phyloP scores from a whole-genome alignment of 83 land plant species.

The Thuja plicata region DNA sequence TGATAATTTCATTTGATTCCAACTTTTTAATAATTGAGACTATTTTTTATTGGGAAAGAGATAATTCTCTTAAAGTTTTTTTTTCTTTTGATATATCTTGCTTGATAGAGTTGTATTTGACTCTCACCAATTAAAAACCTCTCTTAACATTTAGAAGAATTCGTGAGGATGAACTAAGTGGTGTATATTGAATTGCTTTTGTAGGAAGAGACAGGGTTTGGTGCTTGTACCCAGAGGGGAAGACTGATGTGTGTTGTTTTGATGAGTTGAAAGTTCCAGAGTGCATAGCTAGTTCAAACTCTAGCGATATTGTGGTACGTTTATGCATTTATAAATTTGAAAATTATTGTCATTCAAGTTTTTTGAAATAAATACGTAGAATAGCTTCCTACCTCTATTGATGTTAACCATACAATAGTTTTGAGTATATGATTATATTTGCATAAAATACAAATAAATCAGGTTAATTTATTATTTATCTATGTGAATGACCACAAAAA shows the following conservation, averaged over 20 bases:
- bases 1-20: neutral
- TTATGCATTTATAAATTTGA: neutral
- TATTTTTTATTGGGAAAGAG: neutral
- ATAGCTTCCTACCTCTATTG: neutral
- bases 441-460: neutral
- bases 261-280: slow-evolving; percentile 9
- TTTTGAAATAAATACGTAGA: neutral
- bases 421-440: neutral
- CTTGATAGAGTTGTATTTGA: neutral
- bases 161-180: neutral
- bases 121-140: neutral
- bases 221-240: slow-evolving; percentile 9
- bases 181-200: neutral
- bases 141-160: neutral
- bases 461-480: neutral
- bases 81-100: neutral
- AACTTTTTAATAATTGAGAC: neutral
- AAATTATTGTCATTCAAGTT: neutral
- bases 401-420: neutral
- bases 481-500: neutral
- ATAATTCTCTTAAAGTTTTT: neutral
- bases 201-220: slow-evolving; percentile 17
- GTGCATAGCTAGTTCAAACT: neutral
- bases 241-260: neutral
- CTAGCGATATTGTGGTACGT: neutral